These are phyloP conservation scores for Eudorina sp. DNA, from an alignment of 139 green algal species.

Conservation along the genomic window DNA sequence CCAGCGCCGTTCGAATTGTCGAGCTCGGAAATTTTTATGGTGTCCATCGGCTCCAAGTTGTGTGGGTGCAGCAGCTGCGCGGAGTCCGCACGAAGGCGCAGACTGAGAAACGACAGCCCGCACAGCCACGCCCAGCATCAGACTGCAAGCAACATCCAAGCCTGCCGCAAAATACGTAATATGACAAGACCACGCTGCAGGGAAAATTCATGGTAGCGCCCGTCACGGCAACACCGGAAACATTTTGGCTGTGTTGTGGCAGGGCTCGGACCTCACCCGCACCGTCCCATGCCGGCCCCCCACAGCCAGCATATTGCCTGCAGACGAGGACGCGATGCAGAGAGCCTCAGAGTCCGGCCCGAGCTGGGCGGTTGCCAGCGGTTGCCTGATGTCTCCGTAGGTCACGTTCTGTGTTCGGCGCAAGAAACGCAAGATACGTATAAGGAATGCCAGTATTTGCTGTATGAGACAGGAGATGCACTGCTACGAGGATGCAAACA, in stretches of 20 bases:
- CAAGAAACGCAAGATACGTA: too few relatives aligned
- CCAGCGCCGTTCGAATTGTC: too few relatives aligned
- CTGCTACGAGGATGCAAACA: too few relatives aligned
- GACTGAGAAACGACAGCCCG: too few relatives aligned
- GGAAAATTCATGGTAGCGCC: not conserved
- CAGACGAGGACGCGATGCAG: constrained; percentile 10
- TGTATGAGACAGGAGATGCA: too few relatives aligned
- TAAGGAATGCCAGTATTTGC: too few relatives aligned
- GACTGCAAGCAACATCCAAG: too few relatives aligned
- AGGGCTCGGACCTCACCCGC: too few relatives aligned
- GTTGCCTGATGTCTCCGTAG: constrained; percentile 10
- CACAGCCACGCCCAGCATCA: too few relatives aligned
- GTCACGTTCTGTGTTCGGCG: constrained; percentile 4
- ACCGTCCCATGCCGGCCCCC: constrained; percentile 46
- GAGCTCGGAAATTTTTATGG: constrained; percentile 26
- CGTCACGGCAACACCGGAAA: not conserved
- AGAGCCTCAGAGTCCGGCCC: constrained; percentile 30
- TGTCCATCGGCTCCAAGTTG: constrained; percentile 45
- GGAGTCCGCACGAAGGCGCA: too few relatives aligned
- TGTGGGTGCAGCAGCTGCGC: constrained; percentile 38
- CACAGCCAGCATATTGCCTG: constrained; percentile 51
- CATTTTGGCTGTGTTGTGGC: not conserved
- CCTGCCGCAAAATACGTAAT: too few relatives aligned
- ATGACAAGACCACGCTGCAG: too few relatives aligned
- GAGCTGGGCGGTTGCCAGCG: not conserved